Conservation (phyloP, 1,284 basidiomycete species). For the Cystobasidium slooffiae region DNA sequence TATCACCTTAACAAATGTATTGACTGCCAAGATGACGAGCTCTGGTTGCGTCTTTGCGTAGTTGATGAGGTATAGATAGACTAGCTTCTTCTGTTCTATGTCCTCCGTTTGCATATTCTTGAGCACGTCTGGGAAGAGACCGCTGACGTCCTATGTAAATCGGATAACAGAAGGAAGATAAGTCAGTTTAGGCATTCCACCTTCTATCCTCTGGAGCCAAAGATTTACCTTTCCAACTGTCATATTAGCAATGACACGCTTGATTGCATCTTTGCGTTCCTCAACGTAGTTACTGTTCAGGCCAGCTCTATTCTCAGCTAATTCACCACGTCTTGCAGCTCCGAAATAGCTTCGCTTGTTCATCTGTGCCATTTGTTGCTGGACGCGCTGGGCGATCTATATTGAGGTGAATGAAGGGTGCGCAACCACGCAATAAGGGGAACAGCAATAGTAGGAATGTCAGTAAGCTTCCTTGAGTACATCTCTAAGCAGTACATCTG, state of each 20-base stretch:
- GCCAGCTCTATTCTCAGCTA: conserved; percentile 59
- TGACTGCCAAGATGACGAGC: conserved; percentile 94
- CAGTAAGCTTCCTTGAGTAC: not conserved
- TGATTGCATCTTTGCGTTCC: conserved; percentile 97
- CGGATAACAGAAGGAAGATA: not conserved
- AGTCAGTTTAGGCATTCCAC: too few relatives aligned
- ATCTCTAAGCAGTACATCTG: too few relatives aligned
- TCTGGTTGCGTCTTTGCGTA: conserved; percentile 98
- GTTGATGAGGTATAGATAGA: conserved; percentile 98
- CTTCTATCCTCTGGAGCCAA: too few relatives aligned
- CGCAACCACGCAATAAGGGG: not conserved
- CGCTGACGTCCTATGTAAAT: conserved; percentile 73
- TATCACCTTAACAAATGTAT: conserved; percentile 84
- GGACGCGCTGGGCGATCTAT: conserved; percentile 38
- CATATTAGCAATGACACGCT: conserved; percentile 67
- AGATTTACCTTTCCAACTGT: conserved; percentile 72
- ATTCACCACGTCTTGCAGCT: conserved; percentile 42
- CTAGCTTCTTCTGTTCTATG: conserved; percentile 93
- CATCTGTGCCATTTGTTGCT: conserved; percentile 42
- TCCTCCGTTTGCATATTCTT: conserved; percentile 90
- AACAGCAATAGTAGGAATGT: not conserved
- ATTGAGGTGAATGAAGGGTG: not conserved
- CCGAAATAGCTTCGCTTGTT: conserved; percentile 44
- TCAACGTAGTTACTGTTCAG: conserved; percentile 95
- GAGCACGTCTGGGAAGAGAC: conserved; percentile 95